Percentiles rank a stretch among this genome's conserved stretches.
These are phyloP conservation scores for Globisporangium abappressorium DNA, from an alignment of 352 stramenopile species.

Conservation along the genomic window DNA sequence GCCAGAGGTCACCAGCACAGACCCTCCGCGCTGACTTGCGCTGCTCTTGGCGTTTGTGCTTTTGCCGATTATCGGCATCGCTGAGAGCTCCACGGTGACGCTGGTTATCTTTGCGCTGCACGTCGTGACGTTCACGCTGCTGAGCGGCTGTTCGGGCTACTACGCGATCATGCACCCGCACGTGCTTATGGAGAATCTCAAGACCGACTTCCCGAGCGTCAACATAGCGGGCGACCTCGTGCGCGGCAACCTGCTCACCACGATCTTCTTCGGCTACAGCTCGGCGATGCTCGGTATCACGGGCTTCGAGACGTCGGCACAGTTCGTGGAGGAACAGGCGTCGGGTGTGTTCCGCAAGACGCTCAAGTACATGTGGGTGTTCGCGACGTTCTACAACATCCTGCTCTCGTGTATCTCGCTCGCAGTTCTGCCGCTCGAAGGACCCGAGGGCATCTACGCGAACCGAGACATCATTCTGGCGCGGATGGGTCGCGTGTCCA, in stretches of 20 bases:
- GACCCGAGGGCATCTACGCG: constrained; percentile 53
- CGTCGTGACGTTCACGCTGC: constrained; percentile 69
- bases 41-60: constrained; percentile 84
- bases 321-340: constrained; percentile 90
- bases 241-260: constrained; percentile 45
- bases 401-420: constrained; percentile 81
- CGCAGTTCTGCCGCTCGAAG: constrained; percentile 69
- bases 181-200: constrained; percentile 62
- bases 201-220: constrained; percentile 59
- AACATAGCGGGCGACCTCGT: constrained; percentile 36
- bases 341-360: constrained; percentile 80
- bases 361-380: constrained; percentile 82
- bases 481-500: constrained; percentile 54
- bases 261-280: constrained; percentile 77
- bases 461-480: constrained; percentile 76
- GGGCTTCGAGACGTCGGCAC: constrained; percentile 88
- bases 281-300: constrained; percentile 89
- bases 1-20: not conserved
- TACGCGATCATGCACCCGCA: constrained; percentile 62
- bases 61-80: constrained; percentile 83
- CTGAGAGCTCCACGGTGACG: constrained; percentile 80
- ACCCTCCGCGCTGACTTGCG: constrained; percentile 7
- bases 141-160: constrained; percentile 57
- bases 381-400: constrained; percentile 87
- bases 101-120: constrained; percentile 85